Evolutionary conservation across 139 green algal species (phyloP).

Genomic region (Ettlia oleoabundans): DNA sequence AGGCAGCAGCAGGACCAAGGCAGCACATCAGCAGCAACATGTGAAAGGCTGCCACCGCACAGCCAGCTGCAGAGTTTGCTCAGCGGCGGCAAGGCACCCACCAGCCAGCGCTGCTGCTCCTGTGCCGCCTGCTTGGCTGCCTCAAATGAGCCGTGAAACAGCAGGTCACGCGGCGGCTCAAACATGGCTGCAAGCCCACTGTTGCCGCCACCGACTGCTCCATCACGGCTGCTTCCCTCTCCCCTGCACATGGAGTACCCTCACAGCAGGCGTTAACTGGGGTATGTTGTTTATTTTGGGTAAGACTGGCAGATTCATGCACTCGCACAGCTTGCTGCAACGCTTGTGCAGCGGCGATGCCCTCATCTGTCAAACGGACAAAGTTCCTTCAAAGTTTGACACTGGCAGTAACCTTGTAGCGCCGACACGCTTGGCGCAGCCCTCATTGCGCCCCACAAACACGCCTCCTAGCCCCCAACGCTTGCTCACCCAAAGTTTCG

Average conservation of each 20-base stretch:
- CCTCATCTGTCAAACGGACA: too few relatives aligned
- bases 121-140: slow-evolving; percentile 51
- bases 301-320: too few relatives aligned
- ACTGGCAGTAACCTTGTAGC: background rate
- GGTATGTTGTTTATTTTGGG: too few relatives aligned
- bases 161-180: slow-evolving; percentile 65
- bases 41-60: background rate
- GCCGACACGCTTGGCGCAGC: background rate
- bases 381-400: too few relatives aligned
- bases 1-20: too few relatives aligned
- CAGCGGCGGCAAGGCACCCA: slow-evolving; percentile 17
- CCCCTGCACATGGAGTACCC: too few relatives aligned
- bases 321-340: too few relatives aligned
- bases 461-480: background rate
- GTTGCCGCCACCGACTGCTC: background rate
- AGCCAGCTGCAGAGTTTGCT: background rate
- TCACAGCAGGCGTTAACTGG: too few relatives aligned
- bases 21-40: background rate
- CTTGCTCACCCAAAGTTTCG: slow-evolving; percentile 57
- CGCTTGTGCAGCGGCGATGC: too few relatives aligned
- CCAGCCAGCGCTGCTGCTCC: slow-evolving; percentile 44
- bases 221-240: background rate
- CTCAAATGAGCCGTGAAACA: slow-evolving; percentile 69
- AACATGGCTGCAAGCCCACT: slow-evolving; percentile 68
- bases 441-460: too few relatives aligned